phyloP scores from a whole-genome alignment of 768 basidiomycete species.

The Sporobolomyces phaffii region DNA sequence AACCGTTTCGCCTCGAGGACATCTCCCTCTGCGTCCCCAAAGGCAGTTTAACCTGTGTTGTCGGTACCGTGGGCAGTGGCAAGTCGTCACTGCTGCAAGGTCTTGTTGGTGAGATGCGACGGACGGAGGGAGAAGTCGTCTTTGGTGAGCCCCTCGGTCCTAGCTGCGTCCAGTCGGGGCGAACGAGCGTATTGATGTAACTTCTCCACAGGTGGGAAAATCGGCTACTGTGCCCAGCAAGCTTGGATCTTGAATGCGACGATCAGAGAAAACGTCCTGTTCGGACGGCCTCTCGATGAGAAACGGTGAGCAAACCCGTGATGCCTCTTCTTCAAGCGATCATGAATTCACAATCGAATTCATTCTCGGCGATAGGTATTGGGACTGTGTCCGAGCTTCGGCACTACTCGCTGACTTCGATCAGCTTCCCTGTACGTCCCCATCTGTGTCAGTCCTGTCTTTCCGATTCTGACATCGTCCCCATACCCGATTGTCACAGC shows the following conservation, averaged over 20 bases:
- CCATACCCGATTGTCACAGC: neutral
- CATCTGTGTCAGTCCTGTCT: too few species aligned
- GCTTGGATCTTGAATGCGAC: constrained; percentile 81
- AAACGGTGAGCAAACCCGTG: constrained; percentile 52
- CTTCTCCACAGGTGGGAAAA: neutral
- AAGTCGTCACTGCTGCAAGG: constrained; percentile 66
- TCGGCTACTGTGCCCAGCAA: constrained; percentile 17
- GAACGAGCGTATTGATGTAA: neutral
- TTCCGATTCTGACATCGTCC: too few species aligned
- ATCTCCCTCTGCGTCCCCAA: constrained; percentile 64
- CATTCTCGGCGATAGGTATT: neutral
- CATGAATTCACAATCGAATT: too few species aligned
- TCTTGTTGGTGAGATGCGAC: constrained; percentile 75
- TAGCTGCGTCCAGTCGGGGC: neutral
- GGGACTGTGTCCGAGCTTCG: constrained; percentile 6
- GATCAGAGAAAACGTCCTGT: constrained; percentile 79
- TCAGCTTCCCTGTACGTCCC: constrained; percentile 11
- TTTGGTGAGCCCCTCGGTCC: constrained; percentile 52
- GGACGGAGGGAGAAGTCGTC: constrained; percentile 58
- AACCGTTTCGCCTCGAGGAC: constrained; percentile 59
- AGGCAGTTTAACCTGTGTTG: constrained; percentile 71
- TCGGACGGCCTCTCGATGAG: constrained; percentile 74
- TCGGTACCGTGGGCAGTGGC: constrained; percentile 62
- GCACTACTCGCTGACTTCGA: constrained; percentile 28
- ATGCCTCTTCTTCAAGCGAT: too few species aligned